These are phyloP conservation scores for Cutaneotrichosporon sp. DNA, from an alignment of 1,284 basidiomycete species.

Conservation along the genomic window DNA sequence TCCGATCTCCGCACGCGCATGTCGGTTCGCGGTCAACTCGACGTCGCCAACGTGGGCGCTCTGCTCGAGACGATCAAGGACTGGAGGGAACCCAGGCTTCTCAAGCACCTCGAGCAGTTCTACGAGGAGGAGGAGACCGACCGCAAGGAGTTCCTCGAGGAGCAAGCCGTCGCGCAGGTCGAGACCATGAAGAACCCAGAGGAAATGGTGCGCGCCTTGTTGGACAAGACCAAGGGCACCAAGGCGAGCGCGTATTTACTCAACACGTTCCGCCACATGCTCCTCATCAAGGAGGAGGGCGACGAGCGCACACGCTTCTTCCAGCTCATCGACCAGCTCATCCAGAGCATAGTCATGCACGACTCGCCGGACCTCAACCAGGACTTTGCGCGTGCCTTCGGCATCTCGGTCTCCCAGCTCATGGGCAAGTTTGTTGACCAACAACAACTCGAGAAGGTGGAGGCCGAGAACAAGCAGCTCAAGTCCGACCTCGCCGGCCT, in stretches of 20 bases:
- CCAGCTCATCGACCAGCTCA: conserved; percentile 89
- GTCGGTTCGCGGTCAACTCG: conserved; percentile 68
- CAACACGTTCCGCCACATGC: conserved; percentile 87
- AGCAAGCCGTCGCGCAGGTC: conserved; percentile 69
- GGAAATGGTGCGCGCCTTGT: conserved; percentile 83
- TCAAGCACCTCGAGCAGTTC: conserved; percentile 69
- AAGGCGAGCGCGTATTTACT: conserved; percentile 84
- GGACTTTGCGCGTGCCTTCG: conserved; percentile 81
- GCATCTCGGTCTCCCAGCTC: conserved; percentile 84
- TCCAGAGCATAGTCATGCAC: conserved; percentile 91
- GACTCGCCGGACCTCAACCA: conserved; percentile 66
- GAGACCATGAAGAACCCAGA: conserved; percentile 76
- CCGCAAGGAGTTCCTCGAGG: conserved; percentile 72
- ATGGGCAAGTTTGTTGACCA: conserved; percentile 90
- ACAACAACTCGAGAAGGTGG: conserved; percentile 76
- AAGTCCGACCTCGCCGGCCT: conserved; percentile 60
- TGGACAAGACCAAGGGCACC: conserved; percentile 70
- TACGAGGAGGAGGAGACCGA: conserved; percentile 74
- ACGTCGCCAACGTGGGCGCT: conserved; percentile 74
- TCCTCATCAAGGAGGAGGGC: conserved; percentile 87
- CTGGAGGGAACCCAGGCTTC: conserved; percentile 64
- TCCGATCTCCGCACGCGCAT: conserved; percentile 46
- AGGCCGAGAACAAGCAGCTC: conserved; percentile 72
- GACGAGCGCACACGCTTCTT: conserved; percentile 82
- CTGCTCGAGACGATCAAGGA: conserved; percentile 72